Evolutionary conservation across 148 eudicot species (phyloP), one percentile per base, ranked within the genome.

Genomic region (Fagopyrum homotropicum): DNA sequence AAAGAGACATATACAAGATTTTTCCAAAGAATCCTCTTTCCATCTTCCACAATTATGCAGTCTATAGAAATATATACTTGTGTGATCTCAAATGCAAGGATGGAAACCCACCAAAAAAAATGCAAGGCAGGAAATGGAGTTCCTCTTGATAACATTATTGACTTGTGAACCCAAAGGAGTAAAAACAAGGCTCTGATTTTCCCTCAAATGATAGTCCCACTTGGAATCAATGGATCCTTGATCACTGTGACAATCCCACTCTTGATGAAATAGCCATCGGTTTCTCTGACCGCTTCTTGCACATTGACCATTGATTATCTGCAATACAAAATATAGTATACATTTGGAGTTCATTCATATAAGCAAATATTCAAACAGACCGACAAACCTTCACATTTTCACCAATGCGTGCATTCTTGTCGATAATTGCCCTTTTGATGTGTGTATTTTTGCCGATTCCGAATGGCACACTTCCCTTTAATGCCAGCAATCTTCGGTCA

Each of bases 271-370:
- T 91, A 93, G 16, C 97, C 97, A 45, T 93, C 93, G 35, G 98
- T 87, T 80, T 93, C 98, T 77, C 98, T 87, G 16, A 93, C 97
- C 60, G 95, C 95, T 89, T 93, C 98, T 89, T 88, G 98, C 60
- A 94, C 89, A 72, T 86, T 82, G 76, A 2, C 72, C 68, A 76
- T 94, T 94, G 40, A 87, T 84, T 55, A 94, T 94, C 98, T 94
- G 94, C 35, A 72, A 75, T 15, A 7, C 7, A 61, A 26, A 11
- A 61, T 16, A 16, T 14, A 16, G n/a, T n/a, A 3, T 5, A 55
- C 16, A 16, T 16, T 55, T 17, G 17, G 6, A 16, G 59, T 2
- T 2, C 6, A 22, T 55, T 10, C 12, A 50, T 0, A 14, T 50
- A 50, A 50, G 10, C 1, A 5, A 50, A 8, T 50, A 8, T 54